These are phyloP conservation scores for Cytauxzoon felis DNA, from an alignment of 169 alveolate species.

Conservation along the genomic window DNA sequence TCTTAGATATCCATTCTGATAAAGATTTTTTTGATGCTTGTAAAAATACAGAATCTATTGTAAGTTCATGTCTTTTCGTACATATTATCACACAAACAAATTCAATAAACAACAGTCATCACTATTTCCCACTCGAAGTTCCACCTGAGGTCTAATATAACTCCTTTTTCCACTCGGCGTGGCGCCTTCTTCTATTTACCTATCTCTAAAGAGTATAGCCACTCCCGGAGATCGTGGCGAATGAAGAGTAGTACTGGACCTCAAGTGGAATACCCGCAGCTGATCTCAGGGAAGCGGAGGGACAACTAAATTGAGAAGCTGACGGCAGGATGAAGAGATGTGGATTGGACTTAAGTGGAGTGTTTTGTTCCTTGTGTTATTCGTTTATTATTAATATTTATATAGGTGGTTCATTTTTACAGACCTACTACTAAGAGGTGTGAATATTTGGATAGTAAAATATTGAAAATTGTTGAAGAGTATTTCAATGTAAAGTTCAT, in stretches of 20 bases:
- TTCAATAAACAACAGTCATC: not conserved
- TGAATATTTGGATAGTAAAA: conserved; percentile 63
- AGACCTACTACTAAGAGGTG: conserved; percentile 75
- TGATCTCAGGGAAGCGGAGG: no score
- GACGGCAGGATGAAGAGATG: not conserved
- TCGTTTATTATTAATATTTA: not conserved
- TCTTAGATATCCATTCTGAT: conserved; percentile 70
- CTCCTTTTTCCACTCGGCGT: no score
- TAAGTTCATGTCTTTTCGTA: conserved; percentile 2
- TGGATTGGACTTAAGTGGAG: not conserved
- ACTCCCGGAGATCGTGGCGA: no score
- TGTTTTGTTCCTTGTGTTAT: not conserved
- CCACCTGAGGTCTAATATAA: not conserved
- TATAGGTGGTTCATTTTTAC: conserved; percentile 71
- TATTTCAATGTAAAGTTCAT: conserved; percentile 66
- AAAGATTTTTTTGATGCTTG: conserved; percentile 72
- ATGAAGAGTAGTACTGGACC: no score
- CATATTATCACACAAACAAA: not conserved
- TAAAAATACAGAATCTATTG: conserved; percentile 63
- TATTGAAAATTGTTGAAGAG: conserved; percentile 57
- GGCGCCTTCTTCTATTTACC: no score
- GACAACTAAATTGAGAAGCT: no score
- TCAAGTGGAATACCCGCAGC: no score
- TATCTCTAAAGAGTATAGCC: no score
- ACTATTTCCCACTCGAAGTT: not conserved